A percentile compares a stretch with the other conserved stretches of the same genome.
Evolutionary conservation across 2,329 filamentous ascomycete genomes (phyloP).

Genomic region (Fusarium chlamydosporum): DNA sequence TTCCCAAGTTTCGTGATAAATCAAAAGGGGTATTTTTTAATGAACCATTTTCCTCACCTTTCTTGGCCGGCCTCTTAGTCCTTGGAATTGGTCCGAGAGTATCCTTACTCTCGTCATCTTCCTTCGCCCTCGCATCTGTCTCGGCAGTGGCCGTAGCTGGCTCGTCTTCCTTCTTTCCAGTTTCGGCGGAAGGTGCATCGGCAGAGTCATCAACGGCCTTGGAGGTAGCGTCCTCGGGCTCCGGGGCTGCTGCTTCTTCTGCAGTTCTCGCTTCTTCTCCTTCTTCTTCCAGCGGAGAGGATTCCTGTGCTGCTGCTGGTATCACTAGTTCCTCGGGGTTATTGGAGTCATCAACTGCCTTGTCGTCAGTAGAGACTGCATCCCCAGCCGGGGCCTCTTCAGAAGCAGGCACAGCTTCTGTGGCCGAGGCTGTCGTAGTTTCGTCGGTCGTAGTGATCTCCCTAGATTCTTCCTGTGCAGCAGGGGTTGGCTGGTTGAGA

Average conservation of each 20-base stretch:
- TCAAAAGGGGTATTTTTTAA: slow-evolving; percentile 58
- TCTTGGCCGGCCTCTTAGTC: slow-evolving; percentile 56
- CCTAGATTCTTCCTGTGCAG: slow-evolving; percentile 19
- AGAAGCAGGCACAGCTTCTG: slow-evolving; percentile 15
- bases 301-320: slow-evolving; percentile 33
- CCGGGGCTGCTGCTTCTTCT: slow-evolving; percentile 36
- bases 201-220: slow-evolving; percentile 37
- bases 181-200: slow-evolving; percentile 39
- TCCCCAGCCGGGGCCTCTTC: slow-evolving; percentile 33
- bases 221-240: slow-evolving; percentile 38
- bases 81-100: slow-evolving; percentile 57
- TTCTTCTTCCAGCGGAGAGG: slow-evolving; percentile 29
- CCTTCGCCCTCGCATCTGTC: slow-evolving; percentile 43
- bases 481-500: slow-evolving; percentile 13
- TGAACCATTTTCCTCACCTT: slow-evolving; percentile 61
- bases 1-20: slow-evolving; percentile 53
- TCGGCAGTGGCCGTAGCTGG: slow-evolving; percentile 23
- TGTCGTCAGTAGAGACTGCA: slow-evolving; percentile 42
- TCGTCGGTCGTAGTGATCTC: slow-evolving; percentile 16
- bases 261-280: slow-evolving; percentile 33
- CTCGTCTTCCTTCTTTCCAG: slow-evolving; percentile 39
- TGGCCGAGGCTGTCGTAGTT: slow-evolving; percentile 1
- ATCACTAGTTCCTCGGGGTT: slow-evolving; percentile 36
- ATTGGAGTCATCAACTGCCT: slow-evolving; percentile 44
- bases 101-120: slow-evolving; percentile 58